Evolutionary conservation across 257 asterid genomes (phyloP).

Genomic region (Przewalskia tangutica): DNA sequence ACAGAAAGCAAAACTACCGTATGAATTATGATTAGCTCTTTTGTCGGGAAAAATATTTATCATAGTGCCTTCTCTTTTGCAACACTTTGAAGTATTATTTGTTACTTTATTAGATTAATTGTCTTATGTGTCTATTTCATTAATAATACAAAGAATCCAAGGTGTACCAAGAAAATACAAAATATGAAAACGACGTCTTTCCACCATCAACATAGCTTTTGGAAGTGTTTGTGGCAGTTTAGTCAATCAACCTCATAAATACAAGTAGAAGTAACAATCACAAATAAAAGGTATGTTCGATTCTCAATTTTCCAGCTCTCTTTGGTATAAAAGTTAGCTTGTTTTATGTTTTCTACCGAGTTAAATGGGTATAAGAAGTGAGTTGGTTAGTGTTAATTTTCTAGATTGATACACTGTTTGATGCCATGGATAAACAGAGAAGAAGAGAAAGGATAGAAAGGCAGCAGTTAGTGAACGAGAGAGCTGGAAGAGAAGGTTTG

Average conservation of each 20-base stretch:
- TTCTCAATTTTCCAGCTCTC: too few relatives aligned
- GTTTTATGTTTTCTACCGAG: too few relatives aligned
- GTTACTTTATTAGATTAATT: neutral
- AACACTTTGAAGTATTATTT: neutral
- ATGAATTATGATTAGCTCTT: neutral
- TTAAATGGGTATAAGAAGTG: too few relatives aligned
- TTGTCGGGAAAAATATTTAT: neutral
- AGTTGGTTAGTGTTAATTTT: too few relatives aligned
- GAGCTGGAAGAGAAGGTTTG: too few relatives aligned
- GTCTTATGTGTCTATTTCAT: neutral
- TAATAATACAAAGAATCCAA: neutral
- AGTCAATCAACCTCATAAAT: neutral
- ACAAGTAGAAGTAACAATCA: neutral
- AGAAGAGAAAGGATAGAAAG: too few relatives aligned
- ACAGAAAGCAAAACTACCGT: neutral
- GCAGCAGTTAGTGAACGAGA: too few relatives aligned
- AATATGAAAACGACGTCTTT: neutral
- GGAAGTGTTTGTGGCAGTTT: neutral
- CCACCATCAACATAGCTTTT: neutral
- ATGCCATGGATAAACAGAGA: too few relatives aligned
- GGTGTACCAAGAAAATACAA: neutral
- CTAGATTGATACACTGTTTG: too few relatives aligned
- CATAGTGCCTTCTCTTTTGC: neutral
- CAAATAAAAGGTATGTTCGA: neutral
- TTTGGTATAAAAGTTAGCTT: too few relatives aligned